Evolutionary conservation across 2,329 filamentous ascomycete species (phyloP), one percentile per base, ranked within the genome.

Genomic region (Curvularia sp.): DNA sequence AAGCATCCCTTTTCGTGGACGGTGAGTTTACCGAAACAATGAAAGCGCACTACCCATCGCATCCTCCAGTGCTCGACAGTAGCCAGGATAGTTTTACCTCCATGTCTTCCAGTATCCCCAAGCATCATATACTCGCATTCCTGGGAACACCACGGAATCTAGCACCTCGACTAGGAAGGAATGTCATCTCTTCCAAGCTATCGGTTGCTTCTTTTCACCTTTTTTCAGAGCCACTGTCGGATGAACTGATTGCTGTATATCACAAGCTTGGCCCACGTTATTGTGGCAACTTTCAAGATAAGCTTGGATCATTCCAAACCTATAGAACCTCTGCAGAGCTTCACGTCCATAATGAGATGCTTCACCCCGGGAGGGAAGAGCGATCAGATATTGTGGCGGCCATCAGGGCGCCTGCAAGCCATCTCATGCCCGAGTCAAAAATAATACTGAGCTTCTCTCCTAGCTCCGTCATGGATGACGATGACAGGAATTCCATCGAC

Each of bases 241-340:
- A 98, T 72, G 95, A 99, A 75, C 86, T 96, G 59, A 83, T 99
- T 54, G 89, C 94, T 12, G 95, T 99, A 0, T 92, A 97, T 70
- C 92, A 90, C 73, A 91, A 93, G 49, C 87, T 99, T 18, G 94
- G 95, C 0, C 90, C 93, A 23, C 87, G 92, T 47, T 99, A 99
- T 68, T 89, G 92, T 71, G 95, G 95, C 15, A 99, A 99, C 73
- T 97, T 96, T 68, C 95, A 99, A 77, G 95, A 99, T 72, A 95
- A 92, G 67, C 84, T 99, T 13, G 95, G 96, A 5, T 94, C 93
- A 1, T 96, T 99, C 71, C 93, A 98, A 73, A 99, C 96, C 0
- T 99, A 99, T 73, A 88, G 91, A 69, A 94, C 95, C 6, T 98
- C 95, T 1, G 94, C 95, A 7, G 89, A 91, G 53, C 81, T 99